Evolutionary conservation across 371 early-diverging fungal species (phyloP).

Genomic region (Saksenaea vasiformis): DNA sequence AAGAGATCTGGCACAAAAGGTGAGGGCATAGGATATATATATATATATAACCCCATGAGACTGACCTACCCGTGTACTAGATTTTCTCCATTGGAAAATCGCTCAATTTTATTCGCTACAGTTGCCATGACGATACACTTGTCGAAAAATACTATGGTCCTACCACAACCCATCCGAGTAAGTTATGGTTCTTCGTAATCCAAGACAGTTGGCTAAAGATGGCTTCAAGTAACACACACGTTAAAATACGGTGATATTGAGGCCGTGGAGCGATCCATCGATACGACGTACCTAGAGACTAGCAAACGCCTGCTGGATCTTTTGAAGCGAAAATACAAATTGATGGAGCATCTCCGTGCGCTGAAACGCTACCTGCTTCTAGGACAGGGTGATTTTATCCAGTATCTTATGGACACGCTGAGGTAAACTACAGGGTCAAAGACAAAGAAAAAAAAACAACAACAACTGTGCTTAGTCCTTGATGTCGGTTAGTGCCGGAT

Average conservation of each 20-base stretch:
- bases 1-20: conserved; percentile 79
- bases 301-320: conserved; percentile 73
- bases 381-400: conserved; percentile 96
- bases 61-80: conserved; percentile 35
- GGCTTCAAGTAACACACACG: conserved; percentile 21
- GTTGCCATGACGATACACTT: conserved; percentile 70
- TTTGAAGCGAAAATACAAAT: conserved; percentile 72
- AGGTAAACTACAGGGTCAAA: too few species aligned
- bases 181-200: background rate
- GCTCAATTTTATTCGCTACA: conserved; percentile 88
- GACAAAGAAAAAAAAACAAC: too few species aligned
- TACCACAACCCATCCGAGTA: background rate
- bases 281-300: conserved; percentile 70
- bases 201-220: background rate
- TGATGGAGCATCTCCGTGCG: conserved; percentile 85
- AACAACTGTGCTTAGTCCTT: background rate
- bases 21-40: conserved; percentile 24
- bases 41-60: conserved; percentile 26
- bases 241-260: conserved; percentile 76
- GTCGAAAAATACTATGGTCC: conserved; percentile 25
- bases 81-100: conserved; percentile 93
- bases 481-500: conserved; percentile 39
- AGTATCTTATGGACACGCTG: conserved; percentile 82
- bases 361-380: conserved; percentile 89
- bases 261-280: conserved; percentile 74